phyloP scores from a whole-genome alignment of 208 protist genomes.

The Trypanosoma caninum region DNA sequence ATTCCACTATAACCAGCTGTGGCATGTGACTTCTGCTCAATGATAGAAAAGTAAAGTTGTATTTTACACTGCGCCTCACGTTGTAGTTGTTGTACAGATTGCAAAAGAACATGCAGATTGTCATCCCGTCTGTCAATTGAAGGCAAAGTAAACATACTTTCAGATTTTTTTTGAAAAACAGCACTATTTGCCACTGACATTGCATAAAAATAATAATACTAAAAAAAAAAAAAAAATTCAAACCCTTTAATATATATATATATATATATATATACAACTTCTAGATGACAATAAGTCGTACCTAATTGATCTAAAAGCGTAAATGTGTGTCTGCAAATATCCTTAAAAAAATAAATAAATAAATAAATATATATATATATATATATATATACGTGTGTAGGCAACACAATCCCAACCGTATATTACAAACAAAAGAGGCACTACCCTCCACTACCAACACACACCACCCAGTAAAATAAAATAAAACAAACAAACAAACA shows the following conservation, averaged over 20 bases:
- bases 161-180: not conserved
- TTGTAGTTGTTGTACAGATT: conserved; percentile 9
- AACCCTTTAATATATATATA: not conserved
- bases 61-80: conserved; percentile 4
- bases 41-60: not conserved
- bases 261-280: not conserved
- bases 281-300: no score
- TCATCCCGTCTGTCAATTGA: not conserved
- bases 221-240: no score
- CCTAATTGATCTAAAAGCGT: no score
- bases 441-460: not conserved
- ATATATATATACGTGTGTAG: no score
- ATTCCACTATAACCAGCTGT: not conserved
- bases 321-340: no score
- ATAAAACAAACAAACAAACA: not conserved
- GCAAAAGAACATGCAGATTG: not conserved
- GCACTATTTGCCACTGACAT: not conserved
- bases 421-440: not conserved
- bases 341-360: no score
- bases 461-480: not conserved
- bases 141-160: not conserved
- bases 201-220: not conserved
- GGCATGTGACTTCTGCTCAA: not conserved
- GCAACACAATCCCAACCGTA: not conserved
- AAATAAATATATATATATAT: no score